Conservation (phyloP, 768 basidiomycete genomes). For the Pseudohyphozyma bogoriensis region DNA sequence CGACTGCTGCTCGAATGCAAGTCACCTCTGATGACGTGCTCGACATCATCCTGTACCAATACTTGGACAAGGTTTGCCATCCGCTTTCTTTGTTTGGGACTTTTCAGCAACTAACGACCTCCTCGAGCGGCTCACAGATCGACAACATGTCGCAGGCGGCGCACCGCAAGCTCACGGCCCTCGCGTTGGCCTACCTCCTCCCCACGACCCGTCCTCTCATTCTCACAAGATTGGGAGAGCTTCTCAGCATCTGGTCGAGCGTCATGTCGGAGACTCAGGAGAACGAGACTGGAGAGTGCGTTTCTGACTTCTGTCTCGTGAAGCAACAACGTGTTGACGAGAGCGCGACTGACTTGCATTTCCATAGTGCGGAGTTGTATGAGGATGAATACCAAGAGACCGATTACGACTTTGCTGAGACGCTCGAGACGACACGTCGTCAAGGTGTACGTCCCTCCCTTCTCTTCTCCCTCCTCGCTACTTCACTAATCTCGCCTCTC, state of each 20-base stretch:
- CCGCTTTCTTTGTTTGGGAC: no score
- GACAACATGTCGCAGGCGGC: constrained; percentile 82
- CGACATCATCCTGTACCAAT: constrained; percentile 62
- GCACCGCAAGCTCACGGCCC: constrained; percentile 69
- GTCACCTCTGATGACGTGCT: constrained; percentile 51
- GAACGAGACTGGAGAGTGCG: constrained; percentile 39
- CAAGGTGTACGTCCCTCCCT: constrained; percentile 48
- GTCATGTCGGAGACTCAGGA: constrained; percentile 81
- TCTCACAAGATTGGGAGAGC: constrained; percentile 61
- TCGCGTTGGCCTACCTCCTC: constrained; percentile 67
- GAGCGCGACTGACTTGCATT: neutral
- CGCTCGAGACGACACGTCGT: constrained; percentile 65
- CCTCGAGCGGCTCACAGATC: constrained; percentile 59
- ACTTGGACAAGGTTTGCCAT: constrained; percentile 48
- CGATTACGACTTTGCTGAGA: constrained; percentile 50
- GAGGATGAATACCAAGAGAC: constrained; percentile 21
- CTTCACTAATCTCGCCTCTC: neutral
- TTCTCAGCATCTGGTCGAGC: constrained; percentile 79
- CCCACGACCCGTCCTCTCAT: constrained; percentile 65
- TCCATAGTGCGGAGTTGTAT: constrained; percentile 22
- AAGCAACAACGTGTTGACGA: neutral
- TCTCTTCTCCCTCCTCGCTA: neutral
- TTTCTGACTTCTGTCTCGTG: neutral
- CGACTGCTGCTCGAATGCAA: constrained; percentile 46
- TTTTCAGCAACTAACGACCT: neutral